Evolutionary conservation across 306 rosid genomes (phyloP), one percentile per base, ranked within the genome.

Genomic region (Cercis canadensis): DNA sequence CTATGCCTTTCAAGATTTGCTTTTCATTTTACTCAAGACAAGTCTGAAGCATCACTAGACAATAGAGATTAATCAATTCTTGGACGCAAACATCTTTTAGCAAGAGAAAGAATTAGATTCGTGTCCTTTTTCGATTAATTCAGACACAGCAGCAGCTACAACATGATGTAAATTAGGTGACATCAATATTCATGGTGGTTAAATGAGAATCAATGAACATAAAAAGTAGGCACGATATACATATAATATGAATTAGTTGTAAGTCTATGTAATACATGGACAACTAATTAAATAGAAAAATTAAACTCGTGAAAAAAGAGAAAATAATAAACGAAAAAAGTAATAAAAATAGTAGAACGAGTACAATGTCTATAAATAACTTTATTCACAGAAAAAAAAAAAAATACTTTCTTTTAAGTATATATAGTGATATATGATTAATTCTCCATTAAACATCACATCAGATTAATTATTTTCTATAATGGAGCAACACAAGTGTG

Each of bases 21-120:
- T 62, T 14, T 14, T 7, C 17, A 0, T 12, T 44, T 46, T 44
- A 40, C 40, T 15, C 10, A 29, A 29, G 41, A 45, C 43, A 59
- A 46, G 43, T 19, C 43, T 24, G 29, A 24, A 24, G 29, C 29
- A 24, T 24, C 29, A 24, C 29, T 24, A 3, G 29, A 24, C 1
- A 24, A 24, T 24, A 24, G 52, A 19, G 37, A 19, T 19, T 1
- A 21, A 41, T 41, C 11, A 31, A 55, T 43, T 62, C 39, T 46
- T 46, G 11, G 11, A 32, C 43, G 64, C 55, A 55, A 69, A 59
- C 15, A 58, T 11, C 40, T 33, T 58, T 46, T 15, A 17, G 51
- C 49, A 17, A 12, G 36, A 36, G 19, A 49, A 19, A 61, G 7
- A 36, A 34, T 33, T 47, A 51, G 4, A 24, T 21, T 62, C 52